Percentiles rank a stretch among this genome's conserved stretches.
Evolutionary conservation across 2,329 filamentous ascomycete genomes (phyloP).

Genomic region (Xylaria sp.): DNA sequence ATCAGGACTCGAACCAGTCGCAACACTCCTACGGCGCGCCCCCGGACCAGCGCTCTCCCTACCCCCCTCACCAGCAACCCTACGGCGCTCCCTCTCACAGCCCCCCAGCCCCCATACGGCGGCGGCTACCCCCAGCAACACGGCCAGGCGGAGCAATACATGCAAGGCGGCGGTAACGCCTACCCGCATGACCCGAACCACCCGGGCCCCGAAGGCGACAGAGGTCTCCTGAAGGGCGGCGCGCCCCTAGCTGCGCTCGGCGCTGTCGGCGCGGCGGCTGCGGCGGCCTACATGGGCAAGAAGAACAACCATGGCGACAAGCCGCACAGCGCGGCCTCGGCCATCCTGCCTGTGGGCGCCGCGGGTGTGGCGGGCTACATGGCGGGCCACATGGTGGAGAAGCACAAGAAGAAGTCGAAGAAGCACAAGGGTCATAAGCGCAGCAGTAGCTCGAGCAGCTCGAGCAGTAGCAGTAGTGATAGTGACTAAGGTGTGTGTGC

Average conservation of each 20-base stretch:
- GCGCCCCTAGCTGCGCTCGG: constrained; percentile 24
- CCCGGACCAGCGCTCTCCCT: constrained; percentile 23
- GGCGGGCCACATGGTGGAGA: constrained; percentile 19
- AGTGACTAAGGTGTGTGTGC: constrained; percentile 17
- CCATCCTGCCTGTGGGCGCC: constrained; percentile 16
- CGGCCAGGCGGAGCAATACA: constrained; percentile 19
- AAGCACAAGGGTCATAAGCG: constrained; percentile 28
- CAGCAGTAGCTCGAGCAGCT: constrained; percentile 25
- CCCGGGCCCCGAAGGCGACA: constrained; percentile 10
- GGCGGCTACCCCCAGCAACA: constrained; percentile 8
- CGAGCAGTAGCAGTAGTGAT: constrained; percentile 23
- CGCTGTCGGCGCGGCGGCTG: constrained; percentile 25
- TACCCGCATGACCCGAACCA: constrained; percentile 14
- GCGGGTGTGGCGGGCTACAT: constrained; percentile 14
- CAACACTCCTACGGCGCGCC: constrained; percentile 19
- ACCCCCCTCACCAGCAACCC: constrained; percentile 22
- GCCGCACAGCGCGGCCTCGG: constrained; percentile 13
- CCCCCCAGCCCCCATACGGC: constrained; percentile 13
- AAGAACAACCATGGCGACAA: constrained; percentile 2
- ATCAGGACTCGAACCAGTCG: constrained; percentile 2
- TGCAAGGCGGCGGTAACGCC: constrained; percentile 18
- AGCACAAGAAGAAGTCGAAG: constrained; percentile 27
- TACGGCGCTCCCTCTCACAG: constrained; percentile 13
- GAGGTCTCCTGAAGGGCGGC: constrained; percentile 20
- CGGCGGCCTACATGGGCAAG: constrained; percentile 21